Evolutionary conservation across 176 grass and related monocot species (phyloP), one percentile per base, ranked within the genome.

Genomic region (Oryza glaberrima): DNA sequence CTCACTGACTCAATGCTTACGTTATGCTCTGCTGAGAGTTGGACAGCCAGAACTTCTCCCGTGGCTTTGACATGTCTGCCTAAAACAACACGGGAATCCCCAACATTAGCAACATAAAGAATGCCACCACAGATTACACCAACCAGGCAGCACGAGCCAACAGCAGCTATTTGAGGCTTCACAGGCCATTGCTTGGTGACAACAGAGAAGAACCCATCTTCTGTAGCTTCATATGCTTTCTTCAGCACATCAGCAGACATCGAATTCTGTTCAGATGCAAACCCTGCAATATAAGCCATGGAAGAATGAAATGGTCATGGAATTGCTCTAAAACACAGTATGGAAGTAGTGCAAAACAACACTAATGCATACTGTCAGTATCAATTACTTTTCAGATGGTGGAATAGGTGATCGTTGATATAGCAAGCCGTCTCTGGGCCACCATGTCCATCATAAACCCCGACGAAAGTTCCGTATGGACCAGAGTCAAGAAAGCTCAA

Each of bases 161-260:
- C 95, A 74, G 95, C 85, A 0, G 95, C 95, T 89, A 98, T 93
- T 63, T 98, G 95, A 73, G 95, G 95, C 64, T 98, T 98, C 36
- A 95, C 70, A 34, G 91, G 85, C 92, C 90, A 98, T 86, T 93
- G 88, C 75, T 92, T 89, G 32, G 84, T 90, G 58, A 98, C 95
- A 67, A 98, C 72, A 88, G 95, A 95, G 32, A 95, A 84, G 54
- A 98, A 98, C 23, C 88, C 95, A 46, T 95, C 95, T 90, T 98
- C 95, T 79, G 95, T 95, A 73, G 92, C 95, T 88, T 93, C 90
- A 69, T 94, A 98, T 51, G 95, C 95, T 87, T 95, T 98, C 75
- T 82, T 89, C 58, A 98, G 83, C 44, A 98, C 95, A 83, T 98
- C 93, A 81, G 84, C 80, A 65, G 95, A 95, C 73, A 98, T 93